Base-by-base conservation (phyloP, 345 rosid species). In the Eucalyptus guilfoylei region DNA sequence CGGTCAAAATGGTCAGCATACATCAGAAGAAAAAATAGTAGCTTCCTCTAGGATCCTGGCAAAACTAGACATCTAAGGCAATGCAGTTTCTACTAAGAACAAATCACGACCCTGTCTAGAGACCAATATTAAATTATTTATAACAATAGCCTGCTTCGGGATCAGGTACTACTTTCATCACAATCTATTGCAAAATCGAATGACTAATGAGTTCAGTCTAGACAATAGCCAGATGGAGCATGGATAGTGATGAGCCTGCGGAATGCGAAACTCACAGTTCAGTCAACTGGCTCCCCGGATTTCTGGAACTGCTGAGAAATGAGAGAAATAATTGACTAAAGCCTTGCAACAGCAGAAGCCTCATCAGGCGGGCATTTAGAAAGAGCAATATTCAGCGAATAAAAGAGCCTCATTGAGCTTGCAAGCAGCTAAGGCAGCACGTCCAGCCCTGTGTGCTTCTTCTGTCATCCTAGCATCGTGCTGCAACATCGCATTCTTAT, bases 381-480 rank as follows among this genome's bases (percentile, higher is more conserved):
- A 62, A 94, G 94, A 30, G 95, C 90, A 81, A 94, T 23, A 48
- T 92, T 94, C 90, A 95, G 89, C 15, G 92, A 94, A 10, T 91
- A 94, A 69, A 80, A 95, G 94, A 58, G 96, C 98, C 91, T 95
- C 95, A 32, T 94, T 95, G 37, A 94, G 93, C 90, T 94, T 94
- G 64, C 98, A 94, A 32, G 93, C 94, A 37, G 96, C 95, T 89
- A 96, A 88, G 26, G 96, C 92, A 1, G 96, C 95, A 88, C 94
- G 93, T 21, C 96, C 98, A 7, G 94, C 94, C 89, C 91, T 92
- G 72, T 91, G 93, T 81, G 95, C 94, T 92, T 93, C 94, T 85
- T 95, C 96, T 5, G 95, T 95, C 85, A 89, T 86, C 54, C 91
- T 89, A 10, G 89, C 94, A 90, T 95, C 94, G 76, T 94, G 93